These are phyloP conservation scores for Rhododendron kiyosumense DNA, from an alignment of 148 eudicot species.

Conservation along the genomic window DNA sequence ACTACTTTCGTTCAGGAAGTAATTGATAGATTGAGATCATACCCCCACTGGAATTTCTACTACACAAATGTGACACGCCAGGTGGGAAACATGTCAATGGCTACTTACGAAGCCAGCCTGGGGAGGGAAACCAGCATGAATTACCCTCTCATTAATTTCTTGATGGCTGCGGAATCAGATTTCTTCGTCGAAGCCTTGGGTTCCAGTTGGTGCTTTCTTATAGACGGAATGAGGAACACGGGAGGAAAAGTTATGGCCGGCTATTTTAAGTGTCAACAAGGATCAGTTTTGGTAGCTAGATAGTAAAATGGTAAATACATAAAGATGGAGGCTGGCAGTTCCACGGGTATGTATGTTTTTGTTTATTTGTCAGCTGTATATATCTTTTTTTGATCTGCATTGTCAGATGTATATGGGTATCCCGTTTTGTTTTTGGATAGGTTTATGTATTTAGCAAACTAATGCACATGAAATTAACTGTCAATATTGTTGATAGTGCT, in stretches of 20 bases:
- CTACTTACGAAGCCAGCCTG: slow-evolving; percentile 73
- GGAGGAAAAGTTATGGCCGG: slow-evolving; percentile 98
- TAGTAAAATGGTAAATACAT: not conserved
- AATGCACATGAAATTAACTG: not conserved
- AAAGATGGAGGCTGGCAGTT: not conserved
- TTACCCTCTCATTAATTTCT: slow-evolving; percentile 87
- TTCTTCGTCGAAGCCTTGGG: slow-evolving; percentile 91
- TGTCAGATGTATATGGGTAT: not conserved
- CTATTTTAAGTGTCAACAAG: slow-evolving; percentile 86
- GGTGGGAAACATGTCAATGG: slow-evolving; percentile 71
- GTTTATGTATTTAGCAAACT: not conserved
- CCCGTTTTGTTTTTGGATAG: not conserved
- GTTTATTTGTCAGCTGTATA: not conserved
- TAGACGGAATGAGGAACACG: slow-evolving; percentile 94
- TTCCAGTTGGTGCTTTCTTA: slow-evolving; percentile 90
- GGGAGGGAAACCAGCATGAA: slow-evolving; percentile 86
- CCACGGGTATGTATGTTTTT: slow-evolving; percentile 1
- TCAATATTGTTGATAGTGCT: not conserved
- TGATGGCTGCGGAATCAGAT: slow-evolving; percentile 91
- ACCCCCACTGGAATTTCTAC: slow-evolving; percentile 73
- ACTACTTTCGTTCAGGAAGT: slow-evolving; percentile 42
- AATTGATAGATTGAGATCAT: slow-evolving; percentile 46
- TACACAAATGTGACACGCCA: slow-evolving; percentile 68
- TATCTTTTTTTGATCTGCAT: too few relatives aligned
- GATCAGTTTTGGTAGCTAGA: slow-evolving; percentile 73